phyloP scores from a whole-genome alignment of 139 green algal genomes.

The Volvox africanus region DNA sequence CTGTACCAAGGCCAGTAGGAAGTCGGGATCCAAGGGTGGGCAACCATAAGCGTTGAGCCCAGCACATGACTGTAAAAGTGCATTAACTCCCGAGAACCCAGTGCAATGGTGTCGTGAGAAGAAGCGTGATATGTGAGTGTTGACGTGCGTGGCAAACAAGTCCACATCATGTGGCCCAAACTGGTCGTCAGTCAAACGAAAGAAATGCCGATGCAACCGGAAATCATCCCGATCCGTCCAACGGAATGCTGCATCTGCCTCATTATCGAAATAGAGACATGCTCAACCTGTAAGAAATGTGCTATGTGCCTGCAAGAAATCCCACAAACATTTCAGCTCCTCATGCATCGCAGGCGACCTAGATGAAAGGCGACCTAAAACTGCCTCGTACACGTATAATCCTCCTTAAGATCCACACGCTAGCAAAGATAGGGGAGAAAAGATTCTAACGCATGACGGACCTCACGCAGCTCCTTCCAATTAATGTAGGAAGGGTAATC shows the following conservation, averaged over 20 bases:
- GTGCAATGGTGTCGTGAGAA: neutral
- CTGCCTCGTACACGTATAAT: conserved; percentile 9
- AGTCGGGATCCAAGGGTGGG: neutral
- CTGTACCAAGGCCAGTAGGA: neutral
- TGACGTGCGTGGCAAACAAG: neutral
- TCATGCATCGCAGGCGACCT: neutral
- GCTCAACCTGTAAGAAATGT: conserved; percentile 5
- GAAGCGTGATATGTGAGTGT: neutral
- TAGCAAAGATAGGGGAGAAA: neutral
- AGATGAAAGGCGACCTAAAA: neutral
- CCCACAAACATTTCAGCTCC: neutral
- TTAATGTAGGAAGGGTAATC: neutral
- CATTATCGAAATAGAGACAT: neutral
- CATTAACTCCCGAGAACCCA: neutral
- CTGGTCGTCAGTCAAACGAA: neutral
- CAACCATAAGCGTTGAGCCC: neutral
- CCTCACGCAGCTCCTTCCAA: conserved; percentile 11
- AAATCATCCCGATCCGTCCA: neutral
- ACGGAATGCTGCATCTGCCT: neutral
- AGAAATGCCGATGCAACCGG: neutral
- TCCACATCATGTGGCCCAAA: too few species aligned
- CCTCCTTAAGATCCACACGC: neutral
- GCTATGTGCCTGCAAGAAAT: neutral
- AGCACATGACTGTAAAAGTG: neutral
- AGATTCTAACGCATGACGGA: too few species aligned